phyloP scores from a whole-genome alignment of 2,329 filamentous ascomycete species.

The Pseudodiploospora longispora region DNA sequence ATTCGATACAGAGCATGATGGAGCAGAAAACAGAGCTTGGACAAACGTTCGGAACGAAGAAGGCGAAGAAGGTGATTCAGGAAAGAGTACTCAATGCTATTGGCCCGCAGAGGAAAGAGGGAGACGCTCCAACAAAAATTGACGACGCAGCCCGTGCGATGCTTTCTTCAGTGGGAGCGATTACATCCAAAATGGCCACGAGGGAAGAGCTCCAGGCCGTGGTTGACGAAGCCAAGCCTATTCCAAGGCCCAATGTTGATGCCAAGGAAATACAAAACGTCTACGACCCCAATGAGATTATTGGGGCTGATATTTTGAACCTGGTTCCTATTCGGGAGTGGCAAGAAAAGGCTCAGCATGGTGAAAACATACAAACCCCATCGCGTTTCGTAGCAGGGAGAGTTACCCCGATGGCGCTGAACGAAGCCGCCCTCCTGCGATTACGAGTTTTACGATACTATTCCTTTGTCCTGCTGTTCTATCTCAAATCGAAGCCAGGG shows the following conservation, averaged over 20 bases:
- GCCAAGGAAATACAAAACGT: constrained; percentile 64
- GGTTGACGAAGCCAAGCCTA: constrained; percentile 61
- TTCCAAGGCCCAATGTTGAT: constrained; percentile 60
- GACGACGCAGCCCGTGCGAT: constrained; percentile 51
- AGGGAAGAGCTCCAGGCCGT: constrained; percentile 56
- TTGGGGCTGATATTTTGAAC: constrained; percentile 60
- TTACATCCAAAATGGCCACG: constrained; percentile 58
- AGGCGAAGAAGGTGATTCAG: constrained; percentile 70
- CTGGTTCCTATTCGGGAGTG: constrained; percentile 65
- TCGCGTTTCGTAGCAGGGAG: constrained; percentile 61
- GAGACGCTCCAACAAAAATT: constrained; percentile 38
- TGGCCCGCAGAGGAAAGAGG: constrained; percentile 28
- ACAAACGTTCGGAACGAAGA: constrained; percentile 76
- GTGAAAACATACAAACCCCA: constrained; percentile 46
- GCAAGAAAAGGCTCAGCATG: constrained; percentile 56
- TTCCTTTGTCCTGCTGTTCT: constrained; percentile 48
- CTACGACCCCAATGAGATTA: constrained; percentile 58
- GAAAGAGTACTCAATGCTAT: constrained; percentile 67
- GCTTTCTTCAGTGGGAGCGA: constrained; percentile 53
- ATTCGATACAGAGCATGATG: constrained; percentile 41
- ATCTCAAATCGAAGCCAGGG: constrained; percentile 37
- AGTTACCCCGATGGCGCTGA: constrained; percentile 45
- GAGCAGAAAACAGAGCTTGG: constrained; percentile 63
- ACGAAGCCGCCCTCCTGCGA: constrained; percentile 43
- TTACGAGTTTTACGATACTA: constrained; percentile 55